These are phyloP conservation scores for Collybiopsis confluens DNA, from an alignment of 768 basidiomycete species.

Conservation along the genomic window DNA sequence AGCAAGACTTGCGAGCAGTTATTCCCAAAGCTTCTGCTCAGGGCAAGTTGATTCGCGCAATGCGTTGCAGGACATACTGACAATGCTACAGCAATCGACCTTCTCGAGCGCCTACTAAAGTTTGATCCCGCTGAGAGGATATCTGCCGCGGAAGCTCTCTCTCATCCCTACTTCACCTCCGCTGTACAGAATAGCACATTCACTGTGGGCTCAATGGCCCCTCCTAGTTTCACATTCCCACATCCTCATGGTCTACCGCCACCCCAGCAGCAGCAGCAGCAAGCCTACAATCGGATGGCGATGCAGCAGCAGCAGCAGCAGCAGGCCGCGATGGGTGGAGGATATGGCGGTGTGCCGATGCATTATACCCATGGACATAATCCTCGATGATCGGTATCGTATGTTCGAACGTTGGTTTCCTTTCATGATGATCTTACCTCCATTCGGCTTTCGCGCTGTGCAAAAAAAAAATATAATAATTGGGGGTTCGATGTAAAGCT, in stretches of 20 bases:
- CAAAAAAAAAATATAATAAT: no score
- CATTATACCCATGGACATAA: conserved; percentile 5
- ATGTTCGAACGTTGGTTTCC: no score
- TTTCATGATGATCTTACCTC: no score
- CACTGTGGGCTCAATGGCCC: conserved; percentile 56
- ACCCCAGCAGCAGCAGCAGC: conserved; percentile 44
- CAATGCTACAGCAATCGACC: conserved; percentile 67
- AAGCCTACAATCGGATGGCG: no score
- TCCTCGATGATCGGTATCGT: conserved; percentile 5
- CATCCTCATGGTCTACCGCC: conserved; percentile 51
- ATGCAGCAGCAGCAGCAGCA: conserved; percentile 24
- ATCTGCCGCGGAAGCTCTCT: conserved; percentile 86
- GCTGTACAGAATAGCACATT: conserved; percentile 39
- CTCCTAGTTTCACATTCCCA: conserved; percentile 65
- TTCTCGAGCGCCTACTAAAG: conserved; percentile 90
- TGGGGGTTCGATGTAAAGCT: no score
- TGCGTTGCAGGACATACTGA: conserved; percentile 3
- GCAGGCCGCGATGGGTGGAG: conserved; percentile 2
- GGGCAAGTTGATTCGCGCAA: conserved; percentile 39
- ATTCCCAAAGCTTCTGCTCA: conserved; percentile 83
- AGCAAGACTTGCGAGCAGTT: conserved; percentile 75
- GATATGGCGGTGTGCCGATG: conserved; percentile 3
- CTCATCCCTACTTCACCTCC: conserved; percentile 86
- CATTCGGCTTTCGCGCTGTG: no score
- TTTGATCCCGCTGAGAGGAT: conserved; percentile 93